Base-by-base conservation (phyloP, 2,329 filamentous ascomycete species). In the Alternaria infectoria region DNA sequence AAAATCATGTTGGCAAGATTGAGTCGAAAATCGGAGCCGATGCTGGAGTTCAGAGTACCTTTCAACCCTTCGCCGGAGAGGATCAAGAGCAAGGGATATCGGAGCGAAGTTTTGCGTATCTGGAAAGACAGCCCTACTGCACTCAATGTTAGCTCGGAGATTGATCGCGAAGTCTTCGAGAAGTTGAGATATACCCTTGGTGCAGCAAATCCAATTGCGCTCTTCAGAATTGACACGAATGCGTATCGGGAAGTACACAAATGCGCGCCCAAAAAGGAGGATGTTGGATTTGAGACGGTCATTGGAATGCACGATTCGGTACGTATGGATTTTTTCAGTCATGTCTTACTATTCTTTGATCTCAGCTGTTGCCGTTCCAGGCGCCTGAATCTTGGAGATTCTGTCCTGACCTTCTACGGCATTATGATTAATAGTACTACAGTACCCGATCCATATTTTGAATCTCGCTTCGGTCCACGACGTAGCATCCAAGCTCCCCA, bases 241-340 rank as follows among this genome's bases (percentile, higher is more conserved):
- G 82, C 82, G 46, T 80, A 86, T 56, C 83, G 90, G 25, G 82
- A 88, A 65, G 88, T 93, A 3, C 84, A 85, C 62, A 83, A 86
- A 59, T 87, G 85, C 74, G 89, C 89, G 9, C 89, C 90, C 0
- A 82, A 78, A 15, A 84, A 84, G 66, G 84, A 85, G 8, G 83
- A 85, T 4, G 82, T 88, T 0, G 89, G 89, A 0, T 90, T 90
- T 68, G 87, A 91, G 73, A 87, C 89, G 1, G 82, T 87, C 6
- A 85, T 90, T 12, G 88, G 88, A 54, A 92, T 92, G 74, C 88
- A 90, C 65, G 91, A 93, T 75, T 88, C 88, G 47, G 89, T 91
- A 81, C 15, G 55, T 64, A 13, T 51, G 50, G 44, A 60, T 8
- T 6, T 23, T 49, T 50, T 9, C 40, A 52, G 30, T 19, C 13